Evolutionary conservation across 2,329 filamentous ascomycete genomes (phyloP).

Genomic region (Zymoseptoria passerinii): DNA sequence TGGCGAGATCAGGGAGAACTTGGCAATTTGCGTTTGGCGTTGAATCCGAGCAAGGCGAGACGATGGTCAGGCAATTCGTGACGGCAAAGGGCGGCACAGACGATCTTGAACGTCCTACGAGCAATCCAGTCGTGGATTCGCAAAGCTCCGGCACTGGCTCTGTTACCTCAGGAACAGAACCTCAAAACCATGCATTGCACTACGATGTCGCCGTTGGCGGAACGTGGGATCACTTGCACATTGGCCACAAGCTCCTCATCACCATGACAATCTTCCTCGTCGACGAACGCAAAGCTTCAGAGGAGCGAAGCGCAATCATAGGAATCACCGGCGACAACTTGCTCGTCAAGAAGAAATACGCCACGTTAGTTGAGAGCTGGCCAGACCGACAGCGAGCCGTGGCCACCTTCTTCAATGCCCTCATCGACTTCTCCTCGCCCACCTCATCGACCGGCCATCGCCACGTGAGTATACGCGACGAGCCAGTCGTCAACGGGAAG

Average conservation of each 20-base stretch:
- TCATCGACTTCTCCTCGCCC: slow-evolving; percentile 51
- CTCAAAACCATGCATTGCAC: slow-evolving; percentile 33
- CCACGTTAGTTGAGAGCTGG: slow-evolving; percentile 75
- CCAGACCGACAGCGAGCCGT: slow-evolving; percentile 60
- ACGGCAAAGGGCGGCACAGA: slow-evolving; percentile 24
- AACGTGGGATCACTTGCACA: slow-evolving; percentile 93
- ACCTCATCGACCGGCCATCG: slow-evolving; percentile 11
- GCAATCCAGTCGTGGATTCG: background rate
- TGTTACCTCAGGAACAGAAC: background rate
- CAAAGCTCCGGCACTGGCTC: background rate
- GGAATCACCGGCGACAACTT: slow-evolving; percentile 85
- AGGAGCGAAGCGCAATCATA: slow-evolving; percentile 56
- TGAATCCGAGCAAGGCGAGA: slow-evolving; percentile 56
- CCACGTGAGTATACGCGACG: slow-evolving; percentile 34
- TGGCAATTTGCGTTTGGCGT: slow-evolving; percentile 62
- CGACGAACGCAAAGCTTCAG: slow-evolving; percentile 33
- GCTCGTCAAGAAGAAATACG: slow-evolving; percentile 80
- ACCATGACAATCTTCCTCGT: slow-evolving; percentile 74
- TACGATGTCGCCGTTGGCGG: slow-evolving; percentile 72
- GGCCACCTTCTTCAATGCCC: slow-evolving; percentile 59
- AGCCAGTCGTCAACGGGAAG: slow-evolving; percentile 42
- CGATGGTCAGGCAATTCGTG: slow-evolving; percentile 44
- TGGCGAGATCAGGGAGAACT: slow-evolving; percentile 43
- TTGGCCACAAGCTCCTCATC: slow-evolving; percentile 90
- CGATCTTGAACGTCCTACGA: slow-evolving; percentile 24